Evolutionary conservation across 768 basidiomycete species (phyloP).

Genomic region (Panaeolus papilionaceus): DNA sequence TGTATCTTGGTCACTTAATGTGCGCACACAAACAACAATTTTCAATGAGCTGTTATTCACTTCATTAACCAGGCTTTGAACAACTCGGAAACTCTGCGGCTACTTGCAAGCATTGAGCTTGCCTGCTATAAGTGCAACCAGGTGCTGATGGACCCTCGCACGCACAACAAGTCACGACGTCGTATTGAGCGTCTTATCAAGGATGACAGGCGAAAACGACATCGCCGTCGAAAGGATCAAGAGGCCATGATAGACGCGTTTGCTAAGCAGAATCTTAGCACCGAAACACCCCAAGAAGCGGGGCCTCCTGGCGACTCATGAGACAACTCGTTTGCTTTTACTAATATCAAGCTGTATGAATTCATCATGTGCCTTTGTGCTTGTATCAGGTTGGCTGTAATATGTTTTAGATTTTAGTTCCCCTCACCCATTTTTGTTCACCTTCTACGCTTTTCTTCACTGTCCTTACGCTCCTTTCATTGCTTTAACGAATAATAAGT

Average conservation of each 20-base stretch:
- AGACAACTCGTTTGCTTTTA: constrained; percentile 18
- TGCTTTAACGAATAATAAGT: constrained; percentile 12
- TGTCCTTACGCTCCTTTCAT: constrained; percentile 6
- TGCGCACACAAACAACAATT: constrained; percentile 39
- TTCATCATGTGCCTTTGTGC: constrained; percentile 4
- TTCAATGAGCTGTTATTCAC: constrained; percentile 23
- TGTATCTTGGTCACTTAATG: constrained; percentile 87
- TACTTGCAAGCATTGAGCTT: constrained; percentile 84
- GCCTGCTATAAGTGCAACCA: constrained; percentile 82
- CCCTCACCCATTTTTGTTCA: constrained; percentile 1
- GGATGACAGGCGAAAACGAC: constrained; percentile 81
- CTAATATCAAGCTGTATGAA: constrained; percentile 18
- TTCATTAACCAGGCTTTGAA: constrained; percentile 66
- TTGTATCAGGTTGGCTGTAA: constrained; percentile 14
- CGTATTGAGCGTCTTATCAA: constrained; percentile 84
- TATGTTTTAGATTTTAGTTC: constrained; percentile 11
- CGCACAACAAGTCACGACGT: constrained; percentile 67
- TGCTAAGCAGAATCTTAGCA: constrained; percentile 56
- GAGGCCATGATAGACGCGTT: constrained; percentile 85
- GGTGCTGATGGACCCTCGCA: constrained; percentile 69
- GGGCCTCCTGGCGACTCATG: constrained; percentile 26
- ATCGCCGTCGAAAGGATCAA: constrained; percentile 84
- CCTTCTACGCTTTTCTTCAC: constrained; percentile 6
- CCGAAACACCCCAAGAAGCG: constrained; percentile 31
- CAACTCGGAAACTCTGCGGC: constrained; percentile 80